Base-by-base conservation (phyloP, 306 rosid genomes). In the Sindora glabra region DNA sequence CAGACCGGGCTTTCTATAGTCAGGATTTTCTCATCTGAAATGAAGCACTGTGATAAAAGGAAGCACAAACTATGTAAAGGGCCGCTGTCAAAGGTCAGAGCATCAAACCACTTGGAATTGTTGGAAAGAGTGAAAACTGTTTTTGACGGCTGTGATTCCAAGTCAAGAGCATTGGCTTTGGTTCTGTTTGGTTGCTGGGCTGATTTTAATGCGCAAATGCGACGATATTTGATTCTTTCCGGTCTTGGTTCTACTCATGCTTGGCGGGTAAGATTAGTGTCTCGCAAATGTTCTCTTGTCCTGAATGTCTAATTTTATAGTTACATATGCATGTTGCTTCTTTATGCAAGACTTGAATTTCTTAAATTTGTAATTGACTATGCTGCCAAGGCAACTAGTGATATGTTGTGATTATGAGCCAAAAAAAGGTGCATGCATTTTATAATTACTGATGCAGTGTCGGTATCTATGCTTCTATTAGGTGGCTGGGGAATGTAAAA, bases 181-280 rank as follows among this genome's bases (percentile, higher is more conserved):
- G 64, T 78, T 74, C 63, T 91, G 51, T 88, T 81, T 41, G 96
- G 98, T 55, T 91, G 98, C 62, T 91, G 98, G 96, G 92, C 92
- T 37, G 82, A 81, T 62, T 81, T 88, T 60, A 79, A 83, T 76
- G 79, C 86, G 14, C 90, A 81, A 58, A 81, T 85, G 27, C 82
- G 95, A 27, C 82, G 95, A 27, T 88, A 91, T 72, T 36, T 83
- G 66, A 76, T 88, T 46, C 87, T 91, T 57, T 85, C 90, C 54
- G 71, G 79, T 69, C 64, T 91, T 54, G 79, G 79, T 56, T 91
- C 96, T 55, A 34, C 96, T 59, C 81, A 88, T 59, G 64, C 59
- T 59, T 53, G 59, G 54, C 86, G 75, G 95, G 98, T 88, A 68
- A 71, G 74, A 44, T 64, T 36, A 51, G 34, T 56, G 14, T 48